Conservation (phyloP, 768 basidiomycete genomes). For the Trametopsis cervina region DNA sequence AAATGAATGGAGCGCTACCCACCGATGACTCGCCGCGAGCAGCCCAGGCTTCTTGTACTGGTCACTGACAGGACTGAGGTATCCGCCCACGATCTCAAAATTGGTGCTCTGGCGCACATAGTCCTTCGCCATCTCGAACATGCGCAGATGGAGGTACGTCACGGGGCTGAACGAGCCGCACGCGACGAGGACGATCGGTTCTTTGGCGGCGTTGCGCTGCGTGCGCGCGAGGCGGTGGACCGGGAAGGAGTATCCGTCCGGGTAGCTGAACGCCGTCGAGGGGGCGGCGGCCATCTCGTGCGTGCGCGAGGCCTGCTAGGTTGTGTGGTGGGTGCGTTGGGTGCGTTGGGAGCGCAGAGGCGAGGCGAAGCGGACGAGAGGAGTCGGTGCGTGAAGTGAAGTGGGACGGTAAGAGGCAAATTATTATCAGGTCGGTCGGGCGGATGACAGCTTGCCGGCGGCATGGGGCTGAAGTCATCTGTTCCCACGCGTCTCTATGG, state of each 20-base stretch:
- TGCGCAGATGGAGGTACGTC: constrained; percentile 95
- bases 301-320: no score
- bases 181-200: constrained; percentile 90
- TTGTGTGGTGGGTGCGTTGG: no score
- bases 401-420: constrained; percentile 3
- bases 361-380: no score
- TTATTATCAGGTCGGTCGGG: constrained; percentile 11
- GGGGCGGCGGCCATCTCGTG: constrained; percentile 7
- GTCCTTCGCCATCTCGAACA: constrained; percentile 99
- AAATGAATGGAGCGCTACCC: no score
- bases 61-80: constrained; percentile 94
- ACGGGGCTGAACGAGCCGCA: constrained; percentile 98
- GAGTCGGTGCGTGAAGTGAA: constrained; percentile 1
- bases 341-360: no score
- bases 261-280: constrained; percentile 44
- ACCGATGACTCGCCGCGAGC: constrained; percentile 85
- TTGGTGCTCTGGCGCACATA: constrained; percentile 87
- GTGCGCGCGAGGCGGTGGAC: constrained; percentile 52
- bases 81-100: constrained; percentile 92
- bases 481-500: constrained; percentile 26
- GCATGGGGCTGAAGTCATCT: constrained; percentile 19
- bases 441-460: no score
- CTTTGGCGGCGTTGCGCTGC: constrained; percentile 58
- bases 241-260: constrained; percentile 62
- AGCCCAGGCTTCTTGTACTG: constrained; percentile 96